Conservation (phyloP, 176 grass and related monocot species). For the Raddia guianensis region DNA sequence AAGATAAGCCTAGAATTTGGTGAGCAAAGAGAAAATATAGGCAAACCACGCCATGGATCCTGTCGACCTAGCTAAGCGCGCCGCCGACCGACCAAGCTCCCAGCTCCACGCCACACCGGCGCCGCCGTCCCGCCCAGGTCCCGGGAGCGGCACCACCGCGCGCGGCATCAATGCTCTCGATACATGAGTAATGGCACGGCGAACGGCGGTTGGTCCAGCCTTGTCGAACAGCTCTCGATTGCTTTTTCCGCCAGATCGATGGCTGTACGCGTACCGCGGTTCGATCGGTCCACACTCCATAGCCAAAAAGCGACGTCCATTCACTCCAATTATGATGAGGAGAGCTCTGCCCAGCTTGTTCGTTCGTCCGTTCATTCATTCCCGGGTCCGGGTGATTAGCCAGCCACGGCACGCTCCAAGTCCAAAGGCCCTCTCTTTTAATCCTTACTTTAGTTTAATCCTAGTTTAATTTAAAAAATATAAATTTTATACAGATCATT, state of each 20-base stretch:
- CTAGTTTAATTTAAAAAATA: no score
- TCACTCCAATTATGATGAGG: constrained; percentile 37
- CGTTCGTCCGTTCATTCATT: not conserved
- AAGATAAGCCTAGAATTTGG: no score
- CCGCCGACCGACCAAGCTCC: not conserved
- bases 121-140: not conserved
- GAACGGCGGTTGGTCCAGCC: constrained; percentile 43
- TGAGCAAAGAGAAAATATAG: no score
- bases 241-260: constrained; percentile 32
- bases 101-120: not conserved
- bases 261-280: constrained; percentile 10
- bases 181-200: constrained; percentile 40
- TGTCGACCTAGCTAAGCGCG: not conserved
- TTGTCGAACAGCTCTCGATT: constrained; percentile 28
- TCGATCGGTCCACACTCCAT: not conserved
- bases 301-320: constrained; percentile 18
- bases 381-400: not conserved
- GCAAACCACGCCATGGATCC: no score
- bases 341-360: not conserved
- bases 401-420: not conserved
- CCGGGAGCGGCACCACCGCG: not conserved
- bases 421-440: not conserved
- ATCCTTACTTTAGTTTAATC: no score
- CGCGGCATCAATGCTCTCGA: constrained; percentile 21
- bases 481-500: no score